Percentiles rank a stretch among this genome's conserved stretches.
phyloP scores from a whole-genome alignment of 2,329 filamentous ascomycete species.

The Verticillium zaregamsianum region DNA sequence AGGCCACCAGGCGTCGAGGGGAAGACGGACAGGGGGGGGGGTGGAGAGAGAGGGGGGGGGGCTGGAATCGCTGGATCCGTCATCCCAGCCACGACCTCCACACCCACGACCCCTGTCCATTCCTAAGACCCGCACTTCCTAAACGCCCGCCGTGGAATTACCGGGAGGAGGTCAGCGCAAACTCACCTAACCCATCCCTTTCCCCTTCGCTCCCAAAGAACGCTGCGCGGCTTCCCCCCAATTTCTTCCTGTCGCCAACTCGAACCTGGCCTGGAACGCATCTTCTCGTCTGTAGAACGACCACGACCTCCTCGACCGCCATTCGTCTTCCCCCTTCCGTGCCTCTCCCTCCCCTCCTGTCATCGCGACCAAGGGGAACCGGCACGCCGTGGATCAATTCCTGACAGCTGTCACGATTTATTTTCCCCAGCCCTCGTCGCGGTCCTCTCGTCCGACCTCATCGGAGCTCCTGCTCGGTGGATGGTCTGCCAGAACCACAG shows the following conservation, averaged over 20 bases:
- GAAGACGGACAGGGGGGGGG: neutral
- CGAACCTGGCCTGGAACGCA: neutral
- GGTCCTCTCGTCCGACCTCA: neutral
- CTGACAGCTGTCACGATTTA: neutral
- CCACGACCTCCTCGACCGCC: neutral
- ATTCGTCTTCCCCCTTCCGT: neutral
- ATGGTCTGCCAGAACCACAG: neutral
- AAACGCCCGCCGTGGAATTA: conserved; percentile 2
- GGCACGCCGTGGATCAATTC: neutral
- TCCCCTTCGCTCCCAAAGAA: conserved; percentile 3
- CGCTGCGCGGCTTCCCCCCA: conserved; percentile 1
- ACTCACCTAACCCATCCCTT: conserved; percentile 1
- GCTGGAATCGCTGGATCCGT: neutral
- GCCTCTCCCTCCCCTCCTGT: neutral
- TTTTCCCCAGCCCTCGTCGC: neutral
- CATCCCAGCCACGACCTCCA: neutral
- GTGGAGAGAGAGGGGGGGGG: neutral
- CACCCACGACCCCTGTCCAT: neutral
- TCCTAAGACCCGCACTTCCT: neutral
- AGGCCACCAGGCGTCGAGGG: neutral
- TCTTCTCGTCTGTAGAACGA: neutral
- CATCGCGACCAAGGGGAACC: neutral
- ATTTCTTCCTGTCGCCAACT: neutral
- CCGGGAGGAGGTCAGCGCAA: conserved; percentile 1
- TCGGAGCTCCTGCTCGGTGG: neutral